Conservation (phyloP, 2,329 filamentous ascomycete genomes). For the Calonectria pseudoturangicola region DNA sequence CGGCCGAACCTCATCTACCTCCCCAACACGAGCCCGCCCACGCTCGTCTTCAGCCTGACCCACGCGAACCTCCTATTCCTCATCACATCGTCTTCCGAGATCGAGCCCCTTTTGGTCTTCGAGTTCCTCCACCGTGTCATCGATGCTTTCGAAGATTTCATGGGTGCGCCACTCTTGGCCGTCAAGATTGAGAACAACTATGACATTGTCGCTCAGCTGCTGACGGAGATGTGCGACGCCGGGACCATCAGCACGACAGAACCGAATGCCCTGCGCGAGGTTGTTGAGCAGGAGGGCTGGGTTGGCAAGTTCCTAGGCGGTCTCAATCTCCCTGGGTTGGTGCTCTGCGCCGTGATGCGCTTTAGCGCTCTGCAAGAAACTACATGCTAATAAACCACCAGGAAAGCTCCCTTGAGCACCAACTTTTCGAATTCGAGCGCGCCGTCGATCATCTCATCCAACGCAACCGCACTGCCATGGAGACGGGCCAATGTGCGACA, state of each 20-base stretch:
- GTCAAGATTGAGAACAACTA: constrained; percentile 92
- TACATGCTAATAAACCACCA: constrained; percentile 51
- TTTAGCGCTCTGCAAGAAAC: not conserved
- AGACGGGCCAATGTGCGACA: constrained; percentile 93
- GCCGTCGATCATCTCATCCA: constrained; percentile 65
- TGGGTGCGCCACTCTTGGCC: constrained; percentile 89
- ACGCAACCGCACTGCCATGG: constrained; percentile 84
- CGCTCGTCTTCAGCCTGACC: constrained; percentile 89
- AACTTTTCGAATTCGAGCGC: constrained; percentile 62
- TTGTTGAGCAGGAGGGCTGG: constrained; percentile 93
- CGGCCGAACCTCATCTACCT: constrained; percentile 92
- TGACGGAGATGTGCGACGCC: constrained; percentile 97
- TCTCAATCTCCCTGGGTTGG: constrained; percentile 86
- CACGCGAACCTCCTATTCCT: constrained; percentile 92
- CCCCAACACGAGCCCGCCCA: constrained; percentile 86
- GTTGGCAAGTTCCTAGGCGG: constrained; percentile 92
- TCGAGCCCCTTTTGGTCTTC: constrained; percentile 90
- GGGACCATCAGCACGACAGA: constrained; percentile 94
- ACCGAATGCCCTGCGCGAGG: constrained; percentile 91
- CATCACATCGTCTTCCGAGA: constrained; percentile 88
- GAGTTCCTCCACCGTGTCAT: constrained; percentile 96
- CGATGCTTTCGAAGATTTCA: constrained; percentile 94
- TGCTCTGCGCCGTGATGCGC: constrained; percentile 26
- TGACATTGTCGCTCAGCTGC: constrained; percentile 93
- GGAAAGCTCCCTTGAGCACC: constrained; percentile 63